A percentile compares a stretch with the other conserved stretches of the same genome.
These are phyloP conservation scores for Kluyveromyces starmeri DNA, from an alignment of 805 yeast species.

Conservation along the genomic window DNA sequence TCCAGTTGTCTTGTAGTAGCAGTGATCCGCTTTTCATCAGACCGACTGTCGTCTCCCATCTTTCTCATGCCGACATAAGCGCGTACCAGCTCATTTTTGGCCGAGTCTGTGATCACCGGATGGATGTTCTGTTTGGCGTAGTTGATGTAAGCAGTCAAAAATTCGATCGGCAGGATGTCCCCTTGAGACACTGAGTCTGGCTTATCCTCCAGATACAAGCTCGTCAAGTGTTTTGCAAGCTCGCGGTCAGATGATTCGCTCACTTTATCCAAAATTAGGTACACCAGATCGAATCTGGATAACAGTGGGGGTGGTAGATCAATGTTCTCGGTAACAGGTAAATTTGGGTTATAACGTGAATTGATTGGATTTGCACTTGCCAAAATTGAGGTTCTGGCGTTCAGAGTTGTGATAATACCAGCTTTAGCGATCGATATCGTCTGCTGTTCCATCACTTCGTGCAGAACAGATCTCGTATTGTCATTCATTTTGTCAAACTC, in stretches of 20 bases:
- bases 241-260: slow-evolving; percentile 79
- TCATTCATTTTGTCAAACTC: slow-evolving; percentile 98
- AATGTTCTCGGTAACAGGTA: slow-evolving; percentile 91
- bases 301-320: slow-evolving; percentile 94
- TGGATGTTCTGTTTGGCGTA: slow-evolving; percentile 81
- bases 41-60: slow-evolving; percentile 82
- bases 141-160: slow-evolving; percentile 79
- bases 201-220: slow-evolving; percentile 81
- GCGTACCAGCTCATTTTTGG: slow-evolving; percentile 76
- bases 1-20: slow-evolving; percentile 98
- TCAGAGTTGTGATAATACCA: slow-evolving; percentile 92
- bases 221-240: slow-evolving; percentile 83
- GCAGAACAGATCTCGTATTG: slow-evolving; percentile 85
- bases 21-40: slow-evolving; percentile 84
- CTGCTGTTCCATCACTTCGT: slow-evolving; percentile 99
- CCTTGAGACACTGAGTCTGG: slow-evolving; percentile 61
- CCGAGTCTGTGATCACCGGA: slow-evolving; percentile 74
- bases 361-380: slow-evolving; percentile 98
- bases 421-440: slow-evolving; percentile 98
- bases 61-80: slow-evolving; percentile 91
- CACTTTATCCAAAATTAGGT: slow-evolving; percentile 83
- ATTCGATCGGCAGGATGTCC: slow-evolving; percentile 77
- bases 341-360: slow-evolving; percentile 87
- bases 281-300: slow-evolving; percentile 92
- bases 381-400: slow-evolving; percentile 90